Conservation (phyloP, 495 filamentous ascomycete genomes). For the Achaetomiella virescens region DNA sequence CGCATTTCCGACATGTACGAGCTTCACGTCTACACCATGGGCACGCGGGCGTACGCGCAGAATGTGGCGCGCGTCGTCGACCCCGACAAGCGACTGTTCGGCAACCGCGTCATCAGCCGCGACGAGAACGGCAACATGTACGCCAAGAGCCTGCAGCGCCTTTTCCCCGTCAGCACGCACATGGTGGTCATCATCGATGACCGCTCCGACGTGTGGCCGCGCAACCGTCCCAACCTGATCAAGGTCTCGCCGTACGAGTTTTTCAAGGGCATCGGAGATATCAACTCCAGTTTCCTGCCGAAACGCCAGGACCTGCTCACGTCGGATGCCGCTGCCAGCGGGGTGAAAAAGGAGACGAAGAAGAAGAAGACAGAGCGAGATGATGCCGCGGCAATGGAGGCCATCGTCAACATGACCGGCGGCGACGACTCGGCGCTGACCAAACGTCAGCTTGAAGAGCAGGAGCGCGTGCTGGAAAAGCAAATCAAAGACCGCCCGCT, state of each 20-base stretch:
- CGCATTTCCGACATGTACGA: constrained; percentile 79
- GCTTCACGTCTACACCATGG: constrained; percentile 98
- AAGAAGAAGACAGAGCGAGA: constrained; percentile 19
- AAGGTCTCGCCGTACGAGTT: constrained; percentile 95
- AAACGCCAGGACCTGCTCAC: constrained; percentile 70
- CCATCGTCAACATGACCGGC: constrained; percentile 55
- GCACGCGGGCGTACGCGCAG: constrained; percentile 87
- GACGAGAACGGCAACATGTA: constrained; percentile 93
- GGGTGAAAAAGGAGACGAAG: constrained; percentile 16
- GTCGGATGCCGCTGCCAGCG: constrained; percentile 18
- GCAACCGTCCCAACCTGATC: constrained; percentile 87
- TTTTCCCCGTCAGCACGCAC: constrained; percentile 95
- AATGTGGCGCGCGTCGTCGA: constrained; percentile 91
- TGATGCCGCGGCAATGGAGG: constrained; percentile 57
- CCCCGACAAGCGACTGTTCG: constrained; percentile 82
- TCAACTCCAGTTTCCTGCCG: constrained; percentile 95
- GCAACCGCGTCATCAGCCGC: constrained; percentile 87
- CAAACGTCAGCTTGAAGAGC: constrained; percentile 69
- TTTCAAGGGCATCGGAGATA: constrained; percentile 96
- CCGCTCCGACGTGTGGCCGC: constrained; percentile 93
- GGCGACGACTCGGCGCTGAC: constrained; percentile 64
- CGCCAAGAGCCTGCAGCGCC: constrained; percentile 78
- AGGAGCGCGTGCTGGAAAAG: constrained; percentile 76
- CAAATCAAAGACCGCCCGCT: constrained; percentile 85
- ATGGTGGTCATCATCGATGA: constrained; percentile 99